These are phyloP conservation scores for Penicillium fuscoglaucum DNA, from an alignment of 2,329 filamentous ascomycete genomes.

Conservation along the genomic window DNA sequence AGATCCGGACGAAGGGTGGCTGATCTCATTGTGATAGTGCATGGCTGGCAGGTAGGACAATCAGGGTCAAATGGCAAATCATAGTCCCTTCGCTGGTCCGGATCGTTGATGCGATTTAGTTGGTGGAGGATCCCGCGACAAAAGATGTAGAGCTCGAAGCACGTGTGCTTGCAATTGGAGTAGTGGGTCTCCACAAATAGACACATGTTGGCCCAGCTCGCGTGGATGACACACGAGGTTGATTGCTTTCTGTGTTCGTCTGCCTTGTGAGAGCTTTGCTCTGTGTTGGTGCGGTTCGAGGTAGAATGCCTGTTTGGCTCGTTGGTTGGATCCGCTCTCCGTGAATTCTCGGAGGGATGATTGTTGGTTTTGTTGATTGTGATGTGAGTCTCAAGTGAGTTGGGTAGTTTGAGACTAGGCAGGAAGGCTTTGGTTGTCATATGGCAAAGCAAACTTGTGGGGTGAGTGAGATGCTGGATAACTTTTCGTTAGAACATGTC, in stretches of 20 bases:
- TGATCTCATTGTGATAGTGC: not conserved
- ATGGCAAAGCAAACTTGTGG: no score
- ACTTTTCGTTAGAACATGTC: not conserved
- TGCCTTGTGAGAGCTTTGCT: not conserved
- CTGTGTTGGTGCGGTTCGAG: not conserved
- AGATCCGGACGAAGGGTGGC: not conserved
- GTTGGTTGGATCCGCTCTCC: not conserved
- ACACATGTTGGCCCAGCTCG: constrained; percentile 28
- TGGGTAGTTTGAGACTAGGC: not conserved
- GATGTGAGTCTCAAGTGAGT: not conserved
- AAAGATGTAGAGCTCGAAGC: constrained; percentile 24
- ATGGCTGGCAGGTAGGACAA: constrained; percentile 13
- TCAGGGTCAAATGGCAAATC: constrained; percentile 14
- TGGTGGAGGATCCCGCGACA: constrained; percentile 27
- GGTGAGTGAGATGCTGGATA: not conserved
- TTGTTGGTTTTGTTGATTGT: not conserved
- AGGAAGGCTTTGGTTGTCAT: not conserved
- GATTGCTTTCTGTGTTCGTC: not conserved
- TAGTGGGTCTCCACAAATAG: constrained; percentile 25
- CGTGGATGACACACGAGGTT: not conserved
- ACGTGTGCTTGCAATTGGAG: constrained; percentile 28
- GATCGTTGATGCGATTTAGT: constrained; percentile 35
- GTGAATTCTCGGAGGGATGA: not conserved
- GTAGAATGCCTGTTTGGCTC: not conserved
- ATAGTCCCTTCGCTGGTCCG: constrained; percentile 14